phyloP scores from a whole-genome alignment of 2,329 filamentous ascomycete species.

The Fusarium marasasianum region DNA sequence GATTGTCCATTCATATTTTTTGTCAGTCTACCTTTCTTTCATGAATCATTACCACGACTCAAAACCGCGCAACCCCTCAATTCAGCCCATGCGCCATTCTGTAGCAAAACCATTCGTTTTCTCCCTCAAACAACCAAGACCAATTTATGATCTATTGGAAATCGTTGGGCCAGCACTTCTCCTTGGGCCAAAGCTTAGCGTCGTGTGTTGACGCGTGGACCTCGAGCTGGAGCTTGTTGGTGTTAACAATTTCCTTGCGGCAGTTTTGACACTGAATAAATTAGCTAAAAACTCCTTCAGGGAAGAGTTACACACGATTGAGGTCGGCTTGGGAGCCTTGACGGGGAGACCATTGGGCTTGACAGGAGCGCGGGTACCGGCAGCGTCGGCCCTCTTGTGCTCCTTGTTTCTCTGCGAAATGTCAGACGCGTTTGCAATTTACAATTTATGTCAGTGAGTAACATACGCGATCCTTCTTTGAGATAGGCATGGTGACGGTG shows the following conservation, averaged over 20 bases:
- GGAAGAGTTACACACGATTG: slow-evolving; percentile 27
- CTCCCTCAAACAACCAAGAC: too few relatives aligned
- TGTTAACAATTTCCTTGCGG: slow-evolving; percentile 61
- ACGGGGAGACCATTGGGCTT: slow-evolving; percentile 65
- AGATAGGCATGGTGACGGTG: slow-evolving; percentile 40
- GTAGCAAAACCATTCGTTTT: too few relatives aligned
- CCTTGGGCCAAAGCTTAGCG: slow-evolving; percentile 61
- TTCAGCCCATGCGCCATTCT: not conserved
- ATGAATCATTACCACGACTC: slow-evolving; percentile 22
- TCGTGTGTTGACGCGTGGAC: slow-evolving; percentile 63
- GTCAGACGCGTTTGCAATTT: not conserved
- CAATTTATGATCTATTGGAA: slow-evolving; percentile 41
- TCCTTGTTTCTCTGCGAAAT: slow-evolving; percentile 57
- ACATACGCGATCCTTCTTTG: slow-evolving; percentile 43
- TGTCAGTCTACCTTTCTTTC: slow-evolving; percentile 11
- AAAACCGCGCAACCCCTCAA: not conserved
- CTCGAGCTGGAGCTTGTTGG: slow-evolving; percentile 61
- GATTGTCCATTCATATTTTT: not conserved
- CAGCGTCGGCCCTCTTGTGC: slow-evolving; percentile 64
- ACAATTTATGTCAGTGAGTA: rapidly evolving
- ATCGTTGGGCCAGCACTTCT: slow-evolving; percentile 67
- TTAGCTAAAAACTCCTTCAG: not conserved
- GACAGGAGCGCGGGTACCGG: slow-evolving; percentile 62
- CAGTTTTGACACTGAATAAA: slow-evolving; percentile 58
- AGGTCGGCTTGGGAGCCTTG: slow-evolving; percentile 59